phyloP scores from a whole-genome alignment of 768 basidiomycete species.

The Auriscalpium vulgare region DNA sequence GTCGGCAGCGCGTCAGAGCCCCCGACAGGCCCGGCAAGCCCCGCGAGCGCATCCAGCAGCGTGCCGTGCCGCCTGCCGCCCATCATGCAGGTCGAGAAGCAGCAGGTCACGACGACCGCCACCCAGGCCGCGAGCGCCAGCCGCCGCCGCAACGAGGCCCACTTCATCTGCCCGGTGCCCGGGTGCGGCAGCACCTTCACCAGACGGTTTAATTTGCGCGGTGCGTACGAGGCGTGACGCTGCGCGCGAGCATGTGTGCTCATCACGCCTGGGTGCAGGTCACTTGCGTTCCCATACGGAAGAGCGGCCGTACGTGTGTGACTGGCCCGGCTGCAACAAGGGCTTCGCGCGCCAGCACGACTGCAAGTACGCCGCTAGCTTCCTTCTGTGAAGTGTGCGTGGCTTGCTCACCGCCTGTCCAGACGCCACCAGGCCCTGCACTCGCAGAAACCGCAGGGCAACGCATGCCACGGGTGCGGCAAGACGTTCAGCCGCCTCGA shows the following conservation, averaged over 20 bases:
- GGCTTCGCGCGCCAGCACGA: conserved; percentile 94
- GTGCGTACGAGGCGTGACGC: conserved; percentile 29
- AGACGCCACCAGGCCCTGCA: conserved; percentile 91
- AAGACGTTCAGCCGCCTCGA: conserved; percentile 93
- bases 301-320: conserved; percentile 89
- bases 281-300: conserved; percentile 94
- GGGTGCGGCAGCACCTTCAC: conserved; percentile 44
- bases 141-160: conserved; percentile 82
- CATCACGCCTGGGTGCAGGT: conserved; percentile 36
- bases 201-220: conserved; percentile 81
- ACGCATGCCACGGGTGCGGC: conserved; percentile 86
- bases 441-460: conserved; percentile 71
- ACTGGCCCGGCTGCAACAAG: conserved; percentile 91
- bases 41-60: conserved; percentile 13
- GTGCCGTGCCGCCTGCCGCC: conserved; percentile 59
- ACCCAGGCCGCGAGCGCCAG: conserved; percentile 90
- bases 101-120: conserved; percentile 91
- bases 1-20: conserved; percentile 12
- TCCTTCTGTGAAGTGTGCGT: neutral
- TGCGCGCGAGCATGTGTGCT: conserved; percentile 5
- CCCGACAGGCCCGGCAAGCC: conserved; percentile 10
- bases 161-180: conserved; percentile 52
- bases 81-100: conserved; percentile 86
- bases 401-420: conserved; percentile 7
- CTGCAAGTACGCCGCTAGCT: conserved; percentile 70